These are phyloP conservation scores for Sicyos baderoa DNA, from an alignment of 306 rosid species.

Conservation along the genomic window DNA sequence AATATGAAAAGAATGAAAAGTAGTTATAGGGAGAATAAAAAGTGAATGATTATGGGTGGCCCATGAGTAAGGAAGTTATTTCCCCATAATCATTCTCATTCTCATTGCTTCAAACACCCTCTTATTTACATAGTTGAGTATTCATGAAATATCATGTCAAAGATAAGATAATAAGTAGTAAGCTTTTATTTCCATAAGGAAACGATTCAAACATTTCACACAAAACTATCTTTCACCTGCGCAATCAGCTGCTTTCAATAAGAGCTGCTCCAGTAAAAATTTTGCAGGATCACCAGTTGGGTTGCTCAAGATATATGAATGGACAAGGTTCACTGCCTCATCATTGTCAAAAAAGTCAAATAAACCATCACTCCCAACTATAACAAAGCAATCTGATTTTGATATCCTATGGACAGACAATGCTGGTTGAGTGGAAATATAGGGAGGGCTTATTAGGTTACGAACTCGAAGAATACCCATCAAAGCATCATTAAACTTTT, in stretches of 20 bases:
- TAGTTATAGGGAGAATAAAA: too few species aligned
- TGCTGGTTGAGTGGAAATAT: constrained; percentile 74
- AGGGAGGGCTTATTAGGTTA: constrained; percentile 86
- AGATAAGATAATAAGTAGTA: not conserved
- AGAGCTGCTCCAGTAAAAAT: constrained; percentile 79
- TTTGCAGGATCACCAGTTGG: constrained; percentile 86
- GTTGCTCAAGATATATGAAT: constrained; percentile 58
- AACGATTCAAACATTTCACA: not conserved
- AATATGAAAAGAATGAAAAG: too few species aligned
- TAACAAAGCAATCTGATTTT: constrained; percentile 55
- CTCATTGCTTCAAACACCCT: too few species aligned
- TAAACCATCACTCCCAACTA: constrained; percentile 89
- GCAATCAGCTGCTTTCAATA: constrained; percentile 62
- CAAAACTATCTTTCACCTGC: constrained; percentile 45
- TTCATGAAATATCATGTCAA: constrained; percentile 1
- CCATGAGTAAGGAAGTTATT: too few species aligned
- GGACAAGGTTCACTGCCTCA: constrained; percentile 69
- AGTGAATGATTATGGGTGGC: too few species aligned
- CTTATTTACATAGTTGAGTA: not conserved
- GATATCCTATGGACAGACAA: constrained; percentile 67
- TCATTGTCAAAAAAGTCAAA: constrained; percentile 91
- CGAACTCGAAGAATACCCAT: constrained; percentile 95
- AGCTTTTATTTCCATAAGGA: constrained; percentile 4
- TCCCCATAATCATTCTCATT: too few species aligned
- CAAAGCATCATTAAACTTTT: constrained; percentile 81